These are phyloP conservation scores for Nematocida parisii DNA, from an alignment of 371 early-diverging fungal genomes.

Conservation along the genomic window DNA sequence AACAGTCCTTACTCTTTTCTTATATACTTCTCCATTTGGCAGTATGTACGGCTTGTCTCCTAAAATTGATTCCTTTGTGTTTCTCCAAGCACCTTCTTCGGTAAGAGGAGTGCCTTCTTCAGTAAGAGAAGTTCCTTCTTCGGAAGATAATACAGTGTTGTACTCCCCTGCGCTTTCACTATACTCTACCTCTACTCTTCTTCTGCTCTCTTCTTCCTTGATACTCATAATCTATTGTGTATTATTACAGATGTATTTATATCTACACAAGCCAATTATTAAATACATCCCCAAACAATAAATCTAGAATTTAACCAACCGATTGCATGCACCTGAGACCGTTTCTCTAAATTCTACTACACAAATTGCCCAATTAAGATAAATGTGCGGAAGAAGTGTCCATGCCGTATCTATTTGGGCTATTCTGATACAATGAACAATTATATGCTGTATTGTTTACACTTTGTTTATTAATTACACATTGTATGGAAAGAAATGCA, in stretches of 20 bases:
- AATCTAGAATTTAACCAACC: slow-evolving; percentile 50
- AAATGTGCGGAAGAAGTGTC: neutral
- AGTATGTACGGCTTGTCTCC: slow-evolving; percentile 57
- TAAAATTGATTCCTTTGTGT: slow-evolving; percentile 56
- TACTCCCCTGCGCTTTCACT: neutral
- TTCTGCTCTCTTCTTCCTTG: slow-evolving; percentile 19
- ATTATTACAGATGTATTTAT: slow-evolving; percentile 35
- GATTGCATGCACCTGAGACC: slow-evolving; percentile 5
- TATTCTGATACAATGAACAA: too few species aligned
- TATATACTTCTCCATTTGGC: slow-evolving; percentile 53
- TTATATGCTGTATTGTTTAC: too few species aligned
- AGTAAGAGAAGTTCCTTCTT: slow-evolving; percentile 17
- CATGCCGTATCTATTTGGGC: too few species aligned
- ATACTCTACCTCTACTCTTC: neutral
- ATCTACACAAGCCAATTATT: slow-evolving; percentile 48
- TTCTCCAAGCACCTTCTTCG: slow-evolving; percentile 20
- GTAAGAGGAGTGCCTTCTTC: slow-evolving; percentile 30
- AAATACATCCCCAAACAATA: slow-evolving; percentile 40
- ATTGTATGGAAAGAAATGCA: too few species aligned
- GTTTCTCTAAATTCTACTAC: neutral
- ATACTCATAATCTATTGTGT: slow-evolving; percentile 17
- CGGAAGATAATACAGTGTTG: neutral
- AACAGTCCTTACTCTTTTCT: slow-evolving; percentile 63
- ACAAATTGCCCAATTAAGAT: slow-evolving; percentile 11
- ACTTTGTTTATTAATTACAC: too few species aligned